These are phyloP conservation scores for Coemansia sp. DNA, from an alignment of 371 early-diverging fungal species.

Conservation along the genomic window DNA sequence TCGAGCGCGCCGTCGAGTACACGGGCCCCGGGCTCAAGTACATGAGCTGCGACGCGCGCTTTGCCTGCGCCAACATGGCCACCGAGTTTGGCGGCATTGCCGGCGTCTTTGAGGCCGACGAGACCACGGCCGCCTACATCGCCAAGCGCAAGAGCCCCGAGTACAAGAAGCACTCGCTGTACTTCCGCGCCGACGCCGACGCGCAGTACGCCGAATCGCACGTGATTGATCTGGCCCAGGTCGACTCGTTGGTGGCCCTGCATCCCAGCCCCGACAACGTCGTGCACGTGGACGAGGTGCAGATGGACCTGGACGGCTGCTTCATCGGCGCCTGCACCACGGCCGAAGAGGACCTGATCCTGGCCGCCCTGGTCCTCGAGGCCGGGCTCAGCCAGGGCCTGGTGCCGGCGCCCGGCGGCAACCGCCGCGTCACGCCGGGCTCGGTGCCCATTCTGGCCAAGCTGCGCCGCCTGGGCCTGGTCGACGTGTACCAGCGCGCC, in stretches of 20 bases:
- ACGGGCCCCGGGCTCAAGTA: conserved; percentile 72
- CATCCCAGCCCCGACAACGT: conserved; percentile 79
- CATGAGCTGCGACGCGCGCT: conserved; percentile 75
- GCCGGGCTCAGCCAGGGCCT: conserved; percentile 68
- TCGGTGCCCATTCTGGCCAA: conserved; percentile 77
- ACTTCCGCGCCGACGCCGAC: conserved; percentile 70
- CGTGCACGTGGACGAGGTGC: conserved; percentile 58
- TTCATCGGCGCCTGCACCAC: conserved; percentile 83
- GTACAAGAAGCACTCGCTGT: conserved; percentile 66
- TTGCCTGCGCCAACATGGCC: conserved; percentile 79
- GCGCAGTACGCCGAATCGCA: conserved; percentile 74
- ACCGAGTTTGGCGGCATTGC: conserved; percentile 83
- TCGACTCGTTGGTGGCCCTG: conserved; percentile 69
- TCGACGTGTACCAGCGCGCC: conserved; percentile 70
- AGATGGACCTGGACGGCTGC: conserved; percentile 68
- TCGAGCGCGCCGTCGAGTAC: conserved; percentile 77
- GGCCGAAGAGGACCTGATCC: conserved; percentile 78
- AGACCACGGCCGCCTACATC: conserved; percentile 68
- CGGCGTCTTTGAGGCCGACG: conserved; percentile 74
- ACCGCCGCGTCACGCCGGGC: conserved; percentile 77
- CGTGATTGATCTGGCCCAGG: conserved; percentile 65
- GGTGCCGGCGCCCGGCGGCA: conserved; percentile 59
- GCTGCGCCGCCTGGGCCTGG: conserved; percentile 68
- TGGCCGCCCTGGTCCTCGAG: conserved; percentile 71
- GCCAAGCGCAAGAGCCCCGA: conserved; percentile 65